Conservation (phyloP, 768 basidiomycete species). For the Tulasnella sp. region DNA sequence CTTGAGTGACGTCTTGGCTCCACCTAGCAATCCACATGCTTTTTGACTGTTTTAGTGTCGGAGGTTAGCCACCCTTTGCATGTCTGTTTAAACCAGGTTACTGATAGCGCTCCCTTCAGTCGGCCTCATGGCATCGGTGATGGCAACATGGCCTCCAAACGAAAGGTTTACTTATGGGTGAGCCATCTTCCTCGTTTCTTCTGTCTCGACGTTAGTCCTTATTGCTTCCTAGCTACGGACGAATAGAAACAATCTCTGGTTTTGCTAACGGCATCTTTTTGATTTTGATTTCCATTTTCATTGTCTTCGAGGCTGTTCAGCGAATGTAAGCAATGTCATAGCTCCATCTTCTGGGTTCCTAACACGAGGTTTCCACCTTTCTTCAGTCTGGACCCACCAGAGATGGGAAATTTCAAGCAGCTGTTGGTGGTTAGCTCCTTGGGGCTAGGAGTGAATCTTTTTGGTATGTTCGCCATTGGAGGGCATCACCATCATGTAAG, state of each 20-base stretch:
- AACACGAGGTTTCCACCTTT: no score
- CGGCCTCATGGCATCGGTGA: conserved; percentile 89
- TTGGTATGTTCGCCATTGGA: conserved; percentile 98
- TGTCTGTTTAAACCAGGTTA: background rate
- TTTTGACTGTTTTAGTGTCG: conserved; percentile 93
- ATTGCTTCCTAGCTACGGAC: conserved; percentile 52
- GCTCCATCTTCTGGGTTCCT: background rate
- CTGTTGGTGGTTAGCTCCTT: conserved; percentile 77
- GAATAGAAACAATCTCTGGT: conserved; percentile 93
- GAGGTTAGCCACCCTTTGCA: background rate
- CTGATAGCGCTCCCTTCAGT: conserved; percentile 37
- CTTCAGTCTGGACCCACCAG: conserved; percentile 75
- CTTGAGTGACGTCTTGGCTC: background rate
- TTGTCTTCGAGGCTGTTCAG: conserved; percentile 95
- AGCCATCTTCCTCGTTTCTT: background rate
- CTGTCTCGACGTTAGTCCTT: no score
- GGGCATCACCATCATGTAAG: conserved; percentile 78
- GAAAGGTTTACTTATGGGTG: conserved; percentile 91
- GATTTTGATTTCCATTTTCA: conserved; percentile 90
- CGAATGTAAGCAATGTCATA: conserved; percentile 47
- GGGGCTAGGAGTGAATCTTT: conserved; percentile 86
- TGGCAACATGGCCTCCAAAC: conserved; percentile 96
- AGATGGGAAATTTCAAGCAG: conserved; percentile 86
- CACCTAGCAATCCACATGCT: conserved; percentile 92
- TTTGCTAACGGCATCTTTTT: conserved; percentile 96